A percentile compares a stretch with the other conserved stretches of the same genome.
These are phyloP conservation scores for Pulveroboletus sp. DNA, from an alignment of 768 basidiomycete genomes.

Conservation along the genomic window DNA sequence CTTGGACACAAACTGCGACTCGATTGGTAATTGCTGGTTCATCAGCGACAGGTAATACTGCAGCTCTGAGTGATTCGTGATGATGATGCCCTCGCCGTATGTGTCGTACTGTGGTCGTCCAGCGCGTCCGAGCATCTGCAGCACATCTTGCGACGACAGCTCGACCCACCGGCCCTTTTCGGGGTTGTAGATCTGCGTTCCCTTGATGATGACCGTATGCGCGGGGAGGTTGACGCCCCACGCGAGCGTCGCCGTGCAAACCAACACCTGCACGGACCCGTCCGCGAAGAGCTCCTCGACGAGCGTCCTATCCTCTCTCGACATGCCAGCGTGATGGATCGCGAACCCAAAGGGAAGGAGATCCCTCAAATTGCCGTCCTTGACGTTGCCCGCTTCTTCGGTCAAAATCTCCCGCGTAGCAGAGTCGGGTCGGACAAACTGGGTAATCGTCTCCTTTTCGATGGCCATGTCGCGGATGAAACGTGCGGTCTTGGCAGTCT, in stretches of 20 bases:
- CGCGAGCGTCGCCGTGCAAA: slow-evolving; percentile 96
- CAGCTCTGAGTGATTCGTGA: slow-evolving; percentile 94
- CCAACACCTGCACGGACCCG: slow-evolving; percentile 88
- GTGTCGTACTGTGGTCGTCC: slow-evolving; percentile 98
- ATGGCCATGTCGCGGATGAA: slow-evolving; percentile 94
- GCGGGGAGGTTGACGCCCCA: slow-evolving; percentile 99
- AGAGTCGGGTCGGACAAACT: slow-evolving; percentile 91
- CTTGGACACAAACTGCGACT: slow-evolving; percentile 88
- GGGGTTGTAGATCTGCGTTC: slow-evolving; percentile 99
- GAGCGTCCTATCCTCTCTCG: slow-evolving; percentile 80
- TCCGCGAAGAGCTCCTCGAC: slow-evolving; percentile 95
- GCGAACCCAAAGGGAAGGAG: slow-evolving; percentile 95
- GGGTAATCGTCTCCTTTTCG: slow-evolving; percentile 94
- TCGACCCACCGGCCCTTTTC: slow-evolving; percentile 99
- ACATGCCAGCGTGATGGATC: slow-evolving; percentile 98
- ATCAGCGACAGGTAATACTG: slow-evolving; percentile 94
- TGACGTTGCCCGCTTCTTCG: slow-evolving; percentile 77
- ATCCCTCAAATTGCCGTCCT: slow-evolving; percentile 80
- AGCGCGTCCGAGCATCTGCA: slow-evolving; percentile 98
- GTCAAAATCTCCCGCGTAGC: slow-evolving; percentile 88
- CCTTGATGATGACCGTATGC: slow-evolving; percentile 98
- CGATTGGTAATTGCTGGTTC: slow-evolving; percentile 97
- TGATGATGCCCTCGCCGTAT: slow-evolving; percentile 95
- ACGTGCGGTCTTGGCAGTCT: slow-evolving; percentile 94
- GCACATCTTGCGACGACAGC: slow-evolving; percentile 89